Evolutionary conservation across 306 rosid species (phyloP).

Genomic region (Cicer arietinum): DNA sequence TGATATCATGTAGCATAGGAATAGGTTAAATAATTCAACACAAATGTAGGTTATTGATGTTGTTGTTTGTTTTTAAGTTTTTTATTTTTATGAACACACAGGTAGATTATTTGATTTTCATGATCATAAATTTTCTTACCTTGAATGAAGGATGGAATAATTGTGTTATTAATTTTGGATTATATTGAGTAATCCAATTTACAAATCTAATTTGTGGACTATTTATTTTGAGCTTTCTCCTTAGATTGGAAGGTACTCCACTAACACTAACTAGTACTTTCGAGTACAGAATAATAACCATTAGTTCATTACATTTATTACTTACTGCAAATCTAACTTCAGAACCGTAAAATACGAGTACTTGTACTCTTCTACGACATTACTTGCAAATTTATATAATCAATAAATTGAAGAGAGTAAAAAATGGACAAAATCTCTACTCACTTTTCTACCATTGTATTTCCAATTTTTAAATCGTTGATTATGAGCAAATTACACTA

Average conservation of each 20-base stretch:
- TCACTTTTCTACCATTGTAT: background rate
- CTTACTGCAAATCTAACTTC: background rate
- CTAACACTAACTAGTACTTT: background rate
- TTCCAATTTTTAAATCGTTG: constrained; percentile 1
- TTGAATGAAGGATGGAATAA: constrained; percentile 55
- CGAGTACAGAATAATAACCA: background rate
- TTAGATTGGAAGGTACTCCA: background rate
- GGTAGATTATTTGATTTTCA: constrained; percentile 54
- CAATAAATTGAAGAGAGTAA: too few relatives aligned
- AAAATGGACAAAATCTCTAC: too few relatives aligned
- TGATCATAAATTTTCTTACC: constrained; percentile 49
- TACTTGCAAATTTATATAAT: too few relatives aligned
- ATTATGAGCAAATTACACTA: background rate
- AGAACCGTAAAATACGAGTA: background rate
- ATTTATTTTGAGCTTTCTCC: constrained; percentile 30
- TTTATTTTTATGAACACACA: constrained; percentile 55
- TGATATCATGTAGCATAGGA: constrained; percentile 71
- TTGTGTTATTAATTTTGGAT: constrained; percentile 42
- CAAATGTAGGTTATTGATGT: constrained; percentile 58
- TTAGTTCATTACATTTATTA: constrained; percentile 8
- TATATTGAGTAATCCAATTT: constrained; percentile 40
- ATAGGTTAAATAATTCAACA: constrained; percentile 73
- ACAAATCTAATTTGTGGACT: constrained; percentile 44
- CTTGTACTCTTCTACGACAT: too few relatives aligned
- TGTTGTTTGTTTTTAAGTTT: constrained; percentile 53